A percentile compares a stretch with the other conserved stretches of the same genome.
Evolutionary conservation across 148 eudicot species (phyloP).

Genomic region (Beta vulgaris): DNA sequence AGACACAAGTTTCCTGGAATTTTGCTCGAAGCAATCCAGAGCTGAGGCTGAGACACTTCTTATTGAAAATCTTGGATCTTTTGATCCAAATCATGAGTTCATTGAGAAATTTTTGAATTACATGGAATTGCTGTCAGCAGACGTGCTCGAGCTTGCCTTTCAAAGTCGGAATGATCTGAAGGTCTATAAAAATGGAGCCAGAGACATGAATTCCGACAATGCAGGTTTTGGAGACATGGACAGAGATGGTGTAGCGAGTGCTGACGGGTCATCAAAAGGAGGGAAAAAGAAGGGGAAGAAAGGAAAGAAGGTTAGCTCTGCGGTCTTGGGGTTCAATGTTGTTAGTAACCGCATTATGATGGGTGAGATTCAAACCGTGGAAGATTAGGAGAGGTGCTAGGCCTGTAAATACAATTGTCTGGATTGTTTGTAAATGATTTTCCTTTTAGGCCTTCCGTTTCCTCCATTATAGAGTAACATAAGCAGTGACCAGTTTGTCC

Average conservation of each 20-base stretch:
- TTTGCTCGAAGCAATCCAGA: conserved; percentile 77
- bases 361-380: conserved; percentile 93
- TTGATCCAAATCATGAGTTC: conserved; percentile 78
- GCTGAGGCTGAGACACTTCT: conserved; percentile 88
- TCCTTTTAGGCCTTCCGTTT: conserved; percentile 8
- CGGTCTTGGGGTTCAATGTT: conserved; percentile 83
- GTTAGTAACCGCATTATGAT: conserved; percentile 98
- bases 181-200: conserved; percentile 32
- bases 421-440: conserved; percentile 41
- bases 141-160: conserved; percentile 81
- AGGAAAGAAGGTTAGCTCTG: conserved; percentile 85
- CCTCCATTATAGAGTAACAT: conserved; percentile 24
- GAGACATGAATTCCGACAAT: conserved; percentile 53
- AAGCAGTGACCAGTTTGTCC: conserved; percentile 19
- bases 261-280: conserved; percentile 55
- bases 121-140: conserved; percentile 76
- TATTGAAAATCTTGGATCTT: conserved; percentile 66
- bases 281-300: conserved; percentile 96
- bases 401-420: conserved; percentile 46
- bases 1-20: conserved; percentile 96
- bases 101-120: conserved; percentile 86
- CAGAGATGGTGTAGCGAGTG: conserved; percentile 21
- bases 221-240: conserved; percentile 31
- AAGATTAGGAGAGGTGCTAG: conserved; percentile 47
- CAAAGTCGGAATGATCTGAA: conserved; percentile 60